Evolutionary conservation across 176 grass and related monocot genomes (phyloP), one percentile per base, ranked within the genome.

Genomic region (Chloris gayana): DNA sequence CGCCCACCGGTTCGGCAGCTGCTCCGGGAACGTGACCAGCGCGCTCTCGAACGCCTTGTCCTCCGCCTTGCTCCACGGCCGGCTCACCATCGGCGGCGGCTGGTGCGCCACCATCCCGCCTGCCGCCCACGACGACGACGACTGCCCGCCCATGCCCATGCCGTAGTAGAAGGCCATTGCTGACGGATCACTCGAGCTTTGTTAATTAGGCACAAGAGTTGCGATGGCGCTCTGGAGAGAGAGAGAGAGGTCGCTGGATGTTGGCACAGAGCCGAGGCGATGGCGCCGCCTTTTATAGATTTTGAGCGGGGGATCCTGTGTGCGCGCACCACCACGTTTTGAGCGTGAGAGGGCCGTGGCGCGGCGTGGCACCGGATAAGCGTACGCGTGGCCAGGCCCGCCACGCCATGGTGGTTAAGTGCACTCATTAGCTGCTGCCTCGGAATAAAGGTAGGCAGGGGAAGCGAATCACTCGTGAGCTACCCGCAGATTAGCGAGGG

Each of bases 11-110:
- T 93, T 69, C 24, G 76, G 88, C 30, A 72, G 31, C 15, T 90
- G 76, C 62, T 95, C 96, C 61, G 88, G 90, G 84, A 86, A 82
- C 26, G 58, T 10, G 67, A 99, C 76, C 72, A 99, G 70, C 22
- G 88, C 86, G 67, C 72, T 74, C 87, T 99, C 93, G 79, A 99
- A 95, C 65, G 61, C 56, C 88, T 99, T 95, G 86, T 99, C 96
- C 79, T 99, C 96, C 39, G 18, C 70, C 85, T 87, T 85, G 64
- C 42, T 93, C 96, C 96, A 99, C 59, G 70, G 81, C 64, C 69
- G 47, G 56, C 3, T 37, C 31, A 45, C 10, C 66, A 24, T 1
- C 33, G 33, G 18, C 34, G 21, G 29, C 10, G 32, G 22, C 32
- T 15, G 31, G 0, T 51, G 63, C 5, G 0, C 14, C 66, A 44